Base-by-base conservation (phyloP, 129 eudicot species). In the Centrapalus pauciflorus region DNA sequence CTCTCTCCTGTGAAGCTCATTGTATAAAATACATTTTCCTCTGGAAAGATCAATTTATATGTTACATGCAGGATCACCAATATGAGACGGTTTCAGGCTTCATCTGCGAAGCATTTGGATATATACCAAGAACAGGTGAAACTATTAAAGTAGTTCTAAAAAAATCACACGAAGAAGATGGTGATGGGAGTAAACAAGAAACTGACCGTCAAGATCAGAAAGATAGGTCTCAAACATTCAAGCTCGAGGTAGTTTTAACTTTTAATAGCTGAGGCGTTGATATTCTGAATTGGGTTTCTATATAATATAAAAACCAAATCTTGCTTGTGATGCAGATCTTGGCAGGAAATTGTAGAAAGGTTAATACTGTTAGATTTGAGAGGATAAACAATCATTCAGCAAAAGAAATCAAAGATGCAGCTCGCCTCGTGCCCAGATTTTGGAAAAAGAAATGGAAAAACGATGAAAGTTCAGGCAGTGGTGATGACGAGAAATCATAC, bases 121-220 rank as follows among this genome's bases (percentile, higher is more conserved):
- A 85, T 79, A 85, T 85, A 50, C 92, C 92, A 57, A 85, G 87
- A 76, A 82, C 85, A 13, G 92, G 88, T 67, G 88, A 85, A 82
- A 85, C 79, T 72, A 70, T 79, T 60, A 82, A 76, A 66, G 88
- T 85, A 51, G 67, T 82, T 58, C 63, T 85, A 14, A 72, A 76
- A 38, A 85, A 72, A 55, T 77, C 85, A 35, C 82, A 55, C 33
- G 52, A 76, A 67, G 90, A 80, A 55, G 87, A 64, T 37, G 64
- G 24, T 33, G 82, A 76, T 37, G 82, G 66, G 61, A 76, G 48
- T 35, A 76, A 82, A 66, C 74, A 69, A 46, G 85, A 82, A 79
- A 56, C 72, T 19, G 65, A 79, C 2, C 70, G 62, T 63, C 71
- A 75, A 28, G 83, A 76, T 51, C 66, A 48, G 30, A 82, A 82